Evolutionary conservation across 352 stramenopile genomes (phyloP).

Genomic region (Pythium aristosporum): DNA sequence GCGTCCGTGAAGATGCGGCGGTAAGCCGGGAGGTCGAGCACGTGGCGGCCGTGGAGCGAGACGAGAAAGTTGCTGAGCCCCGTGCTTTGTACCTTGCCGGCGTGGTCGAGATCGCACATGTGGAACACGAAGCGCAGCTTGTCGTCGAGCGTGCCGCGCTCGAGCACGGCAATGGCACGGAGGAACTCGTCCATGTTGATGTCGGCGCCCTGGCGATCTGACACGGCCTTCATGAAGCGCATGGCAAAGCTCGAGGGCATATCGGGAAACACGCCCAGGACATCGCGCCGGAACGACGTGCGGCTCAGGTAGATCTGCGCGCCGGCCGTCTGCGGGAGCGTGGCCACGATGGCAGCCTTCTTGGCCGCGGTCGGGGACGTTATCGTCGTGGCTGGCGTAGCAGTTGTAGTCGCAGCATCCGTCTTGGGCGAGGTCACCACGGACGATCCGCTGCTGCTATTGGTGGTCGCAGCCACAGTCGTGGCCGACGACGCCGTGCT

Average conservation of each 20-base stretch:
- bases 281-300: constrained; percentile 80
- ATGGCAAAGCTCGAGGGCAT: constrained; percentile 89
- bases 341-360: constrained; percentile 35
- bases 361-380: neutral
- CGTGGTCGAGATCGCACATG: constrained; percentile 88
- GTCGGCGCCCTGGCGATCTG: constrained; percentile 75
- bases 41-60: constrained; percentile 70
- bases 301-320: constrained; percentile 82
- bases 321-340: constrained; percentile 63
- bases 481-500: neutral
- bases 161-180: constrained; percentile 72
- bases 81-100: constrained; percentile 84
- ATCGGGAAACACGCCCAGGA: constrained; percentile 86
- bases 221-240: constrained; percentile 88
- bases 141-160: constrained; percentile 71
- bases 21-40: constrained; percentile 76
- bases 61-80: constrained; percentile 85
- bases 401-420: constrained; percentile 24
- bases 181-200: constrained; percentile 91
- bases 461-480: constrained; percentile 3
- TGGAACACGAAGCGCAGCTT: constrained; percentile 81
- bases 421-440: constrained; percentile 47
- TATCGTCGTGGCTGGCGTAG: constrained; percentile 22
- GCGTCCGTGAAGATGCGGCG: constrained; percentile 71
- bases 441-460: constrained; percentile 9